These are phyloP conservation scores for Exidia glandulosa DNA, from an alignment of 768 basidiomycete species.

Conservation along the genomic window DNA sequence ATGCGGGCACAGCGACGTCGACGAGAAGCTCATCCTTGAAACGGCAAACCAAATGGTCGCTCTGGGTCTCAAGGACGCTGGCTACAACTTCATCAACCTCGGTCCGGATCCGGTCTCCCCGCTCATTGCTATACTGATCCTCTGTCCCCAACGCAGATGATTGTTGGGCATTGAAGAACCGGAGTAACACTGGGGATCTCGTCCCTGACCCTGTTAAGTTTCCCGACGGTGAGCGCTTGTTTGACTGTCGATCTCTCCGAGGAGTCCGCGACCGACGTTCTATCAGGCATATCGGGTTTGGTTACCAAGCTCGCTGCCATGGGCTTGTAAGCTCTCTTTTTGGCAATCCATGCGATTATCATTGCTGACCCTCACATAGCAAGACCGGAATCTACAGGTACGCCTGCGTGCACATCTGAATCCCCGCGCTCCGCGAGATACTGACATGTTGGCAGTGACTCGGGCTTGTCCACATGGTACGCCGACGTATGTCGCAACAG, in stretches of 20 bases:
- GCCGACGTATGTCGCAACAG: no score
- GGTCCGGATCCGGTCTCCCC: no score
- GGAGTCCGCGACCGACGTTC: no score
- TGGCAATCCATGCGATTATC: no score
- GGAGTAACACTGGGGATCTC: conserved; percentile 40
- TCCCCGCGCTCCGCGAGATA: not conserved
- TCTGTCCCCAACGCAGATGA: no score
- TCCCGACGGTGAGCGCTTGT: conserved; percentile 29
- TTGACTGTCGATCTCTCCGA: no score
- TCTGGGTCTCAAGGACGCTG: conserved; percentile 32
- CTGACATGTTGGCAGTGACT: conserved; percentile 36
- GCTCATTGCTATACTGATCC: no score
- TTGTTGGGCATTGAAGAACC: conserved; percentile 50
- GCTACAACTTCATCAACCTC: conserved; percentile 48
- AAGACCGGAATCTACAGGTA: conserved; percentile 49
- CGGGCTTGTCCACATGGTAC: conserved; percentile 65
- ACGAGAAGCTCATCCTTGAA: conserved; percentile 39
- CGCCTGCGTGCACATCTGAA: not conserved
- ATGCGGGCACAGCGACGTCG: conserved; percentile 57
- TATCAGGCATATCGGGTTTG: conserved; percentile 37
- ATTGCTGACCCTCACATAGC: conserved; percentile 20
- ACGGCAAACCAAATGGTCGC: conserved; percentile 15
- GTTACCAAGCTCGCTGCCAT: conserved; percentile 44
- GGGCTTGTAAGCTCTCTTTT: conserved; percentile 39
- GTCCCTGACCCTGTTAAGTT: conserved; percentile 41